Conservation (phyloP, 257 asterid genomes). For the Jacaranda copaia region DNA sequence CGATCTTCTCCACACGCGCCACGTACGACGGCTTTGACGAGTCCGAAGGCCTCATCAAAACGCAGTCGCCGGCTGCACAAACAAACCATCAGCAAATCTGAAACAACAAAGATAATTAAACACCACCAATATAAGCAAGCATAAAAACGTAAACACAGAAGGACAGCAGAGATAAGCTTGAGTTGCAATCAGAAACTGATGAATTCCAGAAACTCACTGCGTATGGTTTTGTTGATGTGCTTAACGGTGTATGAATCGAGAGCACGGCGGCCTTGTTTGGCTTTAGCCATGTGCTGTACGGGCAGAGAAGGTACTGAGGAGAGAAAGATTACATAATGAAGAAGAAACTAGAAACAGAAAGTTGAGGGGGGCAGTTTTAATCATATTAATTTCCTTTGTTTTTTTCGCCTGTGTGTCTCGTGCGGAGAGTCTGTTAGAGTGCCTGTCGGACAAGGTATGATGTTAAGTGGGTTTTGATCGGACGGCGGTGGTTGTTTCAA, state of each 20-base stretch:
- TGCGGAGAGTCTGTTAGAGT: constrained; percentile 21
- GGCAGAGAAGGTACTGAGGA: constrained; percentile 44
- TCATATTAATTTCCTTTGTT: background rate
- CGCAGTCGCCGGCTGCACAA: constrained; percentile 89
- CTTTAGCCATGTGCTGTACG: constrained; percentile 70
- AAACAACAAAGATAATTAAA: constrained; percentile 24
- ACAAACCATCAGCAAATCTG: background rate
- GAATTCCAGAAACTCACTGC: constrained; percentile 54
- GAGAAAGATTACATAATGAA: constrained; percentile 39
- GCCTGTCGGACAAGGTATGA: constrained; percentile 26
- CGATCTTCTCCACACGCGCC: constrained; percentile 86
- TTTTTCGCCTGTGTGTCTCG: background rate
- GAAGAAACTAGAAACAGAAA: constrained; percentile 41
- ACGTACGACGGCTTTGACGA: constrained; percentile 88
- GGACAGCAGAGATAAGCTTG: constrained; percentile 2
- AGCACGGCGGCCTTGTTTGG: constrained; percentile 67
- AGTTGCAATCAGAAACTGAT: constrained; percentile 10
- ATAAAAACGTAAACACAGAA: background rate
- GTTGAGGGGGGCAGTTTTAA: constrained; percentile 20
- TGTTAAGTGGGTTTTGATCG: background rate
- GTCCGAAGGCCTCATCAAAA: constrained; percentile 84
- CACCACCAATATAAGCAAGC: constrained; percentile 38
- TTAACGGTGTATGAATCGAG: constrained; percentile 75
- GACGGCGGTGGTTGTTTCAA: constrained; percentile 28
- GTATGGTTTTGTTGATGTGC: constrained; percentile 71